Percentiles rank a stretch among this genome's conserved stretches.
These are phyloP conservation scores for Rhynchosporium graminicola DNA, from an alignment of 2,329 filamentous ascomycete species.

Conservation along the genomic window DNA sequence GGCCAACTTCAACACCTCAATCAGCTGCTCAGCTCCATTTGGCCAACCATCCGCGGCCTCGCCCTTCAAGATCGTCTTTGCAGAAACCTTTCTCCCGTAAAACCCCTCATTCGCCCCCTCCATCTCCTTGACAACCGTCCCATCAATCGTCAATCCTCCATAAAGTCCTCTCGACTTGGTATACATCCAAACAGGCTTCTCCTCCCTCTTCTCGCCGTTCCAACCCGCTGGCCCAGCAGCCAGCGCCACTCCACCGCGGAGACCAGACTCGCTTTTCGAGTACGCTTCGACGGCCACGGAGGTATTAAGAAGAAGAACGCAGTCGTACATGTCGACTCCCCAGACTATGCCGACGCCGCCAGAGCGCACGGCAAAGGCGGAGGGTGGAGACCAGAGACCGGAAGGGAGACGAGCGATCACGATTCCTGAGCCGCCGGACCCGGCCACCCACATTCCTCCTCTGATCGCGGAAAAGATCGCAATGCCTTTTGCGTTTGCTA, in stretches of 20 bases:
- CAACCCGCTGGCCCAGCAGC: conserved; percentile 62
- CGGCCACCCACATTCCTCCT: conserved; percentile 46
- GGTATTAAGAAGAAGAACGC: conserved; percentile 83
- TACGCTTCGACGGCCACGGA: conserved; percentile 75
- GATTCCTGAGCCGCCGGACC: conserved; percentile 64
- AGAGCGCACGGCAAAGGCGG: conserved; percentile 79
- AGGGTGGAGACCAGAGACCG: conserved; percentile 76
- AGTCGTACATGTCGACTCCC: conserved; percentile 87
- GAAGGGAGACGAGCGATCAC: conserved; percentile 63
- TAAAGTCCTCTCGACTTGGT: conserved; percentile 67
- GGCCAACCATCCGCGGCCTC: conserved; percentile 17
- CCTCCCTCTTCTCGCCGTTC: conserved; percentile 31
- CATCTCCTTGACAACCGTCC: conserved; percentile 23
- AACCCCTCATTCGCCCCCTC: conserved; percentile 20
- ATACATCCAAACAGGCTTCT: conserved; percentile 60
- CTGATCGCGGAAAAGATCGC: conserved; percentile 74
- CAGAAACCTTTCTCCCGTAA: conserved; percentile 19
- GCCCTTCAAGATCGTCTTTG: conserved; percentile 20
- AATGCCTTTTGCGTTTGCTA: conserved; percentile 65
- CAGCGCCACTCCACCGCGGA: conserved; percentile 78
- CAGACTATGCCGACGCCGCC: conserved; percentile 78
- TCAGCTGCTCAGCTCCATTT: conserved; percentile 14
- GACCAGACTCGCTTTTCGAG: conserved; percentile 70
- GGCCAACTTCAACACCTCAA: conserved; percentile 21
- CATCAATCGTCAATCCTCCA: conserved; percentile 50